Percentiles rank a stretch among this genome's conserved stretches.
phyloP scores from a whole-genome alignment of 2,329 filamentous ascomycete species.

The Aureobasidium vineae region DNA sequence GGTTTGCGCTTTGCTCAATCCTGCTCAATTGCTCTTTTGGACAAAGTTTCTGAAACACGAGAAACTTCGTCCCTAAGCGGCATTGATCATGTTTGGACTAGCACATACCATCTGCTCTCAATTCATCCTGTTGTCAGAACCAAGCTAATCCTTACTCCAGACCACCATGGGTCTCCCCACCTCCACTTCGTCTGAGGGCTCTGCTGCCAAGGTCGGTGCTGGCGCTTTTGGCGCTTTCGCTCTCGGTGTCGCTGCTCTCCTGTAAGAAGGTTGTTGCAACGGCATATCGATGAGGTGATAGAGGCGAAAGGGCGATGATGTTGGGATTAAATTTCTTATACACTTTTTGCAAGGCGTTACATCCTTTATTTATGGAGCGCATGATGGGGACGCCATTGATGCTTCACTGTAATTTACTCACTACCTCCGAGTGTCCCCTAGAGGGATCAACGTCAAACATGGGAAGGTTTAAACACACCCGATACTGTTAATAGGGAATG shows the following conservation, averaged over 20 bases:
- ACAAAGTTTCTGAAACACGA: not conserved
- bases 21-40: not conserved
- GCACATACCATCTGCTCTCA: not conserved
- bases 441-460: slow-evolving; percentile 12
- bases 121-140: not conserved
- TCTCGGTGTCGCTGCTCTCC: slow-evolving; percentile 24
- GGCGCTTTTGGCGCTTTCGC: slow-evolving; percentile 21
- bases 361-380: slow-evolving; percentile 15
- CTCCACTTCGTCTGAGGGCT: slow-evolving; percentile 13
- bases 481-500: slow-evolving; percentile 20
- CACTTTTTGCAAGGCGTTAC: slow-evolving; percentile 18
- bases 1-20: not conserved
- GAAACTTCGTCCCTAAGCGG: not conserved
- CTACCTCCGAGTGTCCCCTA: slow-evolving; percentile 7
- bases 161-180: slow-evolving; percentile 23
- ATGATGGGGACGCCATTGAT: slow-evolving; percentile 22
- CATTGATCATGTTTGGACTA: not conserved
- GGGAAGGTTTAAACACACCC: slow-evolving; percentile 7
- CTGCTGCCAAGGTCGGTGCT: slow-evolving; percentile 12
- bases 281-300: slow-evolving; percentile 12
- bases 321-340: slow-evolving; percentile 22
- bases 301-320: not conserved
- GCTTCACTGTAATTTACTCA: slow-evolving; percentile 21
- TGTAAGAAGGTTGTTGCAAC: slow-evolving; percentile 17
- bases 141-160: slow-evolving; percentile 2